These are phyloP conservation scores for Xerocomellus dryophilus DNA, from an alignment of 768 basidiomycete genomes.

Conservation along the genomic window DNA sequence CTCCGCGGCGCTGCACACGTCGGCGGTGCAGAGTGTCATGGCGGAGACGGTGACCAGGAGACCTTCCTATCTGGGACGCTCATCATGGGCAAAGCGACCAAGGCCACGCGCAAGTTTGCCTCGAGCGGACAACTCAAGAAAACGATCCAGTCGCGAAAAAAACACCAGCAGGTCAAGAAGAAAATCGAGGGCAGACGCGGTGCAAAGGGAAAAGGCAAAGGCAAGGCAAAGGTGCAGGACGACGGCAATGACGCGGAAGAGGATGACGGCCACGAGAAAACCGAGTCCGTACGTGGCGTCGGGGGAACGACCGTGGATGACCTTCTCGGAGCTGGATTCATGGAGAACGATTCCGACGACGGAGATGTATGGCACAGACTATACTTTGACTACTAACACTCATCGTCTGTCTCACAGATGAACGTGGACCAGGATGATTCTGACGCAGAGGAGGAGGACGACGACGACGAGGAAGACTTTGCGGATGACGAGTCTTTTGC, in stretches of 20 bases:
- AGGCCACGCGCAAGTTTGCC: constrained; percentile 80
- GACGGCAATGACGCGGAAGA: constrained; percentile 31
- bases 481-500: constrained; percentile 67
- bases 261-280: constrained; percentile 20
- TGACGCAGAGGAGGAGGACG: constrained; percentile 41
- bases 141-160: constrained; percentile 78
- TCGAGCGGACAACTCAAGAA: constrained; percentile 86
- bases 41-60: not conserved
- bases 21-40: constrained; percentile 34
- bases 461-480: constrained; percentile 38
- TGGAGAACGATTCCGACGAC: constrained; percentile 58
- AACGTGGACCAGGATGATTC: constrained; percentile 25
- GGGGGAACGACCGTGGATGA: constrained; percentile 71
- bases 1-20: constrained; percentile 61
- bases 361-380: constrained; percentile 31
- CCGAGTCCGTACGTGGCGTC: constrained; percentile 20
- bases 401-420: constrained; percentile 19
- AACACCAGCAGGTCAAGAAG: constrained; percentile 73
- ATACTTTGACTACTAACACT: not conserved
- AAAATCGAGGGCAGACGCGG: constrained; percentile 62
- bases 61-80: constrained; percentile 18
- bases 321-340: constrained; percentile 68
- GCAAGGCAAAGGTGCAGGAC: constrained; percentile 23
- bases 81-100: constrained; percentile 57
- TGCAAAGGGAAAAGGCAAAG: constrained; percentile 36